Conservation (phyloP, 108 stramenopile species). For the Skeletonema costatum region DNA sequence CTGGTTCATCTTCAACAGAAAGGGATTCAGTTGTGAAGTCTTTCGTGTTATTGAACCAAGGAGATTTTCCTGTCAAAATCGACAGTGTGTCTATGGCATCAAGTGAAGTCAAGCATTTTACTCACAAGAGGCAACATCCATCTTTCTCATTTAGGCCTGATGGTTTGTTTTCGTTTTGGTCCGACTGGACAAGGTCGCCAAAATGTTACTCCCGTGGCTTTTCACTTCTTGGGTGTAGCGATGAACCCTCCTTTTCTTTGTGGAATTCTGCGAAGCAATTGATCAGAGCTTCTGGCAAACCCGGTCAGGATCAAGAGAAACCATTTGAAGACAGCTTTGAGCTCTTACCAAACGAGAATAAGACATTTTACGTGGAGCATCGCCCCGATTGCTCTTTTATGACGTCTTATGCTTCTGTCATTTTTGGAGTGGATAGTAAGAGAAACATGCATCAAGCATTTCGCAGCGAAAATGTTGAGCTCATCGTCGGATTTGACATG, state of each 20-base stretch:
- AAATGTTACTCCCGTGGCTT: conserved; percentile 51
- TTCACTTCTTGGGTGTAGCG: conserved; percentile 47
- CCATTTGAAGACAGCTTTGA: conserved; percentile 46
- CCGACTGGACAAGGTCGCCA: background rate
- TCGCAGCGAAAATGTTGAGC: conserved; percentile 37
- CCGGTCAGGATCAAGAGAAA: conserved; percentile 3
- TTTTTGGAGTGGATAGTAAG: conserved; percentile 45
- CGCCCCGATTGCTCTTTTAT: conserved; percentile 60
- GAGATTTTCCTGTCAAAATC: conserved; percentile 55
- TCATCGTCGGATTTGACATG: conserved; percentile 60
- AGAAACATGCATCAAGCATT: conserved; percentile 21
- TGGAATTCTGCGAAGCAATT: conserved; percentile 2
- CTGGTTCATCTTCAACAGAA: conserved; percentile 27
- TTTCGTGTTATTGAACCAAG: conserved; percentile 69
- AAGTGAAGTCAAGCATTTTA: conserved; percentile 43
- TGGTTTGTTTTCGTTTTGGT: background rate
- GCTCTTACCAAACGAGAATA: conserved; percentile 65
- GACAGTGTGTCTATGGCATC: conserved; percentile 48
- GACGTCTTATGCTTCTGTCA: conserved; percentile 60
- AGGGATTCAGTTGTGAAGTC: conserved; percentile 54
- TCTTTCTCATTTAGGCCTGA: conserved; percentile 5
- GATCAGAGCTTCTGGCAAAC: background rate
- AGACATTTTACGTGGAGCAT: conserved; percentile 65
- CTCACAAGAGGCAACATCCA: conserved; percentile 25
- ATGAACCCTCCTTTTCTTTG: conserved; percentile 9